Conservation (phyloP, 768 basidiomycete genomes). For the Naganishia vishniacii region DNA sequence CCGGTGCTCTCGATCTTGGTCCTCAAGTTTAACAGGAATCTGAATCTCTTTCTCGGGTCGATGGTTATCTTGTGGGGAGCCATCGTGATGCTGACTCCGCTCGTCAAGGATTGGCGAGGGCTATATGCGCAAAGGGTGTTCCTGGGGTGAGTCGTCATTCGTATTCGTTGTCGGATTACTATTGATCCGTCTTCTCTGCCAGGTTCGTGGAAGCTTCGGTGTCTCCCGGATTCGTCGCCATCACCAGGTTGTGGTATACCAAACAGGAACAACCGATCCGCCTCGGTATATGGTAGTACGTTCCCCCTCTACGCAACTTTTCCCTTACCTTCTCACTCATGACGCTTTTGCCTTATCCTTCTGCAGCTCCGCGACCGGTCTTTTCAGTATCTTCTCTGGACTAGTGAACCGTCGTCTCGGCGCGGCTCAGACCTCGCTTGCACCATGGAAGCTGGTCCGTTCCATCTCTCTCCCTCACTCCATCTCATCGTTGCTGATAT, state of each 20-base stretch:
- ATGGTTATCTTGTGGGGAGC: conserved; percentile 41
- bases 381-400: conserved; percentile 49
- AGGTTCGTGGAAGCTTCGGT: conserved; percentile 34
- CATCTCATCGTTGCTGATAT: background rate
- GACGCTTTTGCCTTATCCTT: background rate
- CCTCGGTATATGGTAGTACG: conserved; percentile 16
- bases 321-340: conserved; percentile 41
- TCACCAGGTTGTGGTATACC: conserved; percentile 49
- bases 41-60: conserved; percentile 1
- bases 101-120: conserved; percentile 35
- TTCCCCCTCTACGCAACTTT: conserved; percentile 26
- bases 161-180: background rate
- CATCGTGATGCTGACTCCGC: conserved; percentile 39
- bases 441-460: conserved; percentile 13
- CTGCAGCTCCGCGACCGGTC: conserved; percentile 21
- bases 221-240: conserved; percentile 48
- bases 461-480: background rate
- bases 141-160: conserved; percentile 32
- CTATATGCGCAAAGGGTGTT: conserved; percentile 46
- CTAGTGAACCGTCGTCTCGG: conserved; percentile 36
- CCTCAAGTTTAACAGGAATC: background rate
- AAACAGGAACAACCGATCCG: conserved; percentile 36
- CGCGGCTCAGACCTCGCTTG: conserved; percentile 2
- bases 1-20: conserved; percentile 40
- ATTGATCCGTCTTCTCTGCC: background rate